A percentile compares a stretch with the other conserved stretches of the same genome.
These are phyloP conservation scores for Aspergillus intermedius DNA, from an alignment of 2,329 filamentous ascomycete species.

Conservation along the genomic window DNA sequence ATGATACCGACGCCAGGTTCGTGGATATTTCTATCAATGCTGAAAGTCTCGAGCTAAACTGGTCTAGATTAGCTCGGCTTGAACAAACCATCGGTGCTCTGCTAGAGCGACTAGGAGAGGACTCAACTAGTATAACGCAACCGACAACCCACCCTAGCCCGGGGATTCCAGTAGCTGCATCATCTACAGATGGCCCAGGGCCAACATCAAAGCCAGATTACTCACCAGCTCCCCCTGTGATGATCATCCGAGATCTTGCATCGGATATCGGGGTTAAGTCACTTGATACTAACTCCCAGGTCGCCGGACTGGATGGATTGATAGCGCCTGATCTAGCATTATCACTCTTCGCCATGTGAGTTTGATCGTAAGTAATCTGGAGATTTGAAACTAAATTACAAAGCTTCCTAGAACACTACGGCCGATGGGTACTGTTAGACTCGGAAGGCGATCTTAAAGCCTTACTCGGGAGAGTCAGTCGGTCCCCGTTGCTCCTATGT, in stretches of 20 bases:
- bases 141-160: not conserved
- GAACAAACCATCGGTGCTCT: not conserved
- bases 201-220: not conserved
- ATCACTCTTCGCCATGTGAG: not conserved
- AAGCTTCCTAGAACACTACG: constrained; percentile 38
- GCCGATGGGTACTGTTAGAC: constrained; percentile 37
- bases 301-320: constrained; percentile 11
- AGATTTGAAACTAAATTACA: not conserved
- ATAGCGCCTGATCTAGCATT: constrained; percentile 10
- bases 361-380: no score
- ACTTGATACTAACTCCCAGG: constrained; percentile 5
- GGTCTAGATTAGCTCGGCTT: not conserved
- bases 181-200: not conserved
- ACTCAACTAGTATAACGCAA: not conserved
- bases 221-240: constrained; percentile 1
- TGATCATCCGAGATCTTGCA: constrained; percentile 5
- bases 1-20: not conserved
- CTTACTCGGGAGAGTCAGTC: constrained; percentile 28
- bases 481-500: constrained; percentile 34
- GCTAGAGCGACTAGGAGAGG: not conserved
- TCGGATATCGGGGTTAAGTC: constrained; percentile 3
- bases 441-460: constrained; percentile 17
- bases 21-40: not conserved
- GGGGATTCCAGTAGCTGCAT: not conserved
- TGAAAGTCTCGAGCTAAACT: not conserved